Base-by-base conservation (phyloP, 805 yeast species). In the Spencermartinsiella europaea region DNA sequence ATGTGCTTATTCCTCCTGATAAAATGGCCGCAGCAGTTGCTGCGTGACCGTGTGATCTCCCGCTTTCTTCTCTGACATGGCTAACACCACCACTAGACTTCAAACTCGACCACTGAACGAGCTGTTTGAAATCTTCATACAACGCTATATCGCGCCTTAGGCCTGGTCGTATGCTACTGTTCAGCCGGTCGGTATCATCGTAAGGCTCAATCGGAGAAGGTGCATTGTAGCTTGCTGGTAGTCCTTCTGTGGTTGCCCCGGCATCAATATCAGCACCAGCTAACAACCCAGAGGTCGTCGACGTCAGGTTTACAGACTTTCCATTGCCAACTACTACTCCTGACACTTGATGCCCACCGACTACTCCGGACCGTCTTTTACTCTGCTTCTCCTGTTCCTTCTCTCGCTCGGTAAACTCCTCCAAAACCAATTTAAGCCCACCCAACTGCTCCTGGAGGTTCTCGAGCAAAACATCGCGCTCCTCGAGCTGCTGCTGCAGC, bases 401-500 rank as follows among this genome's bases (percentile, higher is more conserved):
- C 15, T 48, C 66, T 39, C 69, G 65, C 28, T 70, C 75, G 46
- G 76, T 86, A 52, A 81, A 64, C 40, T 73, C 74, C 44, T 77
- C 77, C 28, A 89, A 68, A 48, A 81, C 83, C 25, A 66, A 71
- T 52, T 78, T 76, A 19, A 89, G 70, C 45, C 80, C 84, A 22
- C 67, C 72, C 50, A 89, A 67, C 68, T 90, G 95, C 38, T 75
- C 74, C 53, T 77, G 80, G 49, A 87, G 67, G 47, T 79, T 73
- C 21, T 75, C 83, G 34, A 89, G 73, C 12, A 87, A 74, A 14
- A 69, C 63, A 57, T 87, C 88, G 59, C 81, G 81, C 61, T 88
- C 96, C 33, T 71, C 88, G 56, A 85, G 72, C 61, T 85, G 91
- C 67, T 83, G 90, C 61, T 85, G 71, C 56, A 86, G 69, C 59